Evolutionary conservation across 208 protist species (phyloP).

Genomic region (Kentomonas sorsogonicus): DNA sequence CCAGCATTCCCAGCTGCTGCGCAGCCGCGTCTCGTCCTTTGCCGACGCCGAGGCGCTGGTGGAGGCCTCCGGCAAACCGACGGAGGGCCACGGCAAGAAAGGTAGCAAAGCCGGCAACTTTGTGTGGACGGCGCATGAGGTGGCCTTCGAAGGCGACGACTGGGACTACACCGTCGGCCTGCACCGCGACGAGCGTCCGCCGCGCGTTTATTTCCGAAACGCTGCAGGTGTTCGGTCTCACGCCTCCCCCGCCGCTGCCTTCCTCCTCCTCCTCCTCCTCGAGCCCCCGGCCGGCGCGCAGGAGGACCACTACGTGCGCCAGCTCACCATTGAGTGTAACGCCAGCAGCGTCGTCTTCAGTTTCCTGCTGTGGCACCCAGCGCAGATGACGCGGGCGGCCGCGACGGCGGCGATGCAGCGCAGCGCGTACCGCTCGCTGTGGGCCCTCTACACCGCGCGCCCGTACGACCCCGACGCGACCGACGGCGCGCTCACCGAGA

Average conservation of each 20-base stretch:
- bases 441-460: conserved; percentile 42
- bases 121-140: too few relatives aligned
- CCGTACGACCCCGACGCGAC: conserved; percentile 31
- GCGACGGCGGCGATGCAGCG: conserved; percentile 23
- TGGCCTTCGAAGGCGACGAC: conserved; percentile 30
- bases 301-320: conserved; percentile 17
- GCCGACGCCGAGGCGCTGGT: conserved; percentile 4
- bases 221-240: too few relatives aligned
- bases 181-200: too few relatives aligned
- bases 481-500: too few relatives aligned
- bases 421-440: conserved; percentile 31
- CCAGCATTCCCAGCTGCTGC: conserved; percentile 9
- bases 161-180: too few relatives aligned
- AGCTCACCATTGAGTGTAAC: conserved; percentile 14
- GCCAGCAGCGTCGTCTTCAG: conserved; percentile 1
- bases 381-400: conserved; percentile 12
- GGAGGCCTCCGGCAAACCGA: neutral
- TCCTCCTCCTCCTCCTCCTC: conserved; percentile 20
- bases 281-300: conserved; percentile 15
- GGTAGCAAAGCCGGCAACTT: too few relatives aligned
- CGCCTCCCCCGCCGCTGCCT: too few relatives aligned
- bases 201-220: too few relatives aligned
- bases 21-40: conserved; percentile 16
- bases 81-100: too few relatives aligned
- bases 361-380: conserved; percentile 16